phyloP scores from a whole-genome alignment of 768 basidiomycete genomes.

The Pleurotus platypus region DNA sequence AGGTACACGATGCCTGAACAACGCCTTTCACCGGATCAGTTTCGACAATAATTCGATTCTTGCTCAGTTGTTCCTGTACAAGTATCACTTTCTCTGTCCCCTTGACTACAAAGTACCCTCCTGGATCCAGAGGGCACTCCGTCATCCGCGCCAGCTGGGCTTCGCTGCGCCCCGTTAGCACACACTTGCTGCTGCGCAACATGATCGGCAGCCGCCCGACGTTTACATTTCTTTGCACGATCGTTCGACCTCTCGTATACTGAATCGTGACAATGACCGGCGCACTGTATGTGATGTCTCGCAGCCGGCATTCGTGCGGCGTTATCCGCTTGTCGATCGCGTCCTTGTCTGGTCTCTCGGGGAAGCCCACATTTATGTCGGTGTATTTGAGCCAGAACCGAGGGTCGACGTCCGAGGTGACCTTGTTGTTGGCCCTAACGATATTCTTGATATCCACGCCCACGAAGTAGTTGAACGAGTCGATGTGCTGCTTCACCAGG shows the following conservation, averaged over 20 bases:
- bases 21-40: slow-evolving; percentile 85
- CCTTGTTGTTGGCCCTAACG: slow-evolving; percentile 87
- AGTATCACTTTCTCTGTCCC: slow-evolving; percentile 99
- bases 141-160: slow-evolving; percentile 89
- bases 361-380: slow-evolving; percentile 91
- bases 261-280: slow-evolving; percentile 92
- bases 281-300: slow-evolving; percentile 93
- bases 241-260: slow-evolving; percentile 88
- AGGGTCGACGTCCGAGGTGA: slow-evolving; percentile 96
- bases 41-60: slow-evolving; percentile 99
- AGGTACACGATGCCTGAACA: slow-evolving; percentile 94
- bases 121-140: slow-evolving; percentile 97
- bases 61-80: slow-evolving; percentile 97
- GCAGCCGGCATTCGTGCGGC: slow-evolving; percentile 94
- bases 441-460: slow-evolving; percentile 97
- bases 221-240: slow-evolving; percentile 82
- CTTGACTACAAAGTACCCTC: slow-evolving; percentile 99
- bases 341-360: slow-evolving; percentile 82
- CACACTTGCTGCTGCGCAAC: slow-evolving; percentile 94
- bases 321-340: slow-evolving; percentile 81
- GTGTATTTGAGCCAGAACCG: slow-evolving; percentile 96
- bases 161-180: slow-evolving; percentile 73
- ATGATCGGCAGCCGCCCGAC: slow-evolving; percentile 95
- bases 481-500: slow-evolving; percentile 98
- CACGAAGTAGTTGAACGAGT: slow-evolving; percentile 99